Evolutionary conservation across 2,329 filamentous ascomycete species (phyloP), one percentile per base, ranked within the genome.

Genomic region (Xylariaceae sp.): DNA sequence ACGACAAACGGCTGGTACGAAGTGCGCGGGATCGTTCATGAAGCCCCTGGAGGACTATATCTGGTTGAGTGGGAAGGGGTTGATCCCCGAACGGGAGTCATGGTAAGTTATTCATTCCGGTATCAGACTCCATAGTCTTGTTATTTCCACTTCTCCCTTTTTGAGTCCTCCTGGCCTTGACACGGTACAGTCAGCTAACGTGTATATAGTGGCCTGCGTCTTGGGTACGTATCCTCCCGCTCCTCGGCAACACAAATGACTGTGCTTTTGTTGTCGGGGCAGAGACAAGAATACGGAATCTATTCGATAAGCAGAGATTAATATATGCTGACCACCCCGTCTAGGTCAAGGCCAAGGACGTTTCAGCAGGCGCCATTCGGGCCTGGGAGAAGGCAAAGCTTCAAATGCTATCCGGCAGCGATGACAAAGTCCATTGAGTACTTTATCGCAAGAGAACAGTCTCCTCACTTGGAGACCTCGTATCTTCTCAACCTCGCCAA

Each of bases 1-100:
- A 32, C 40, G 0, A 53, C 54, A 13, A 56, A 56, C 12, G 63
- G 62, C 21, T 67, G 64, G 64, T 56, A 67, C 32, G 19, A 46
- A 4, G 51, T 68, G 6, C 55, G 53, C 15, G 49, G 57, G 10
- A 66, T 68, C 37, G 41, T 63, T 18, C 50, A 52, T 12, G 61
- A 67, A 46, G 50, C 37, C 4, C 47, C 53, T 22, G 34, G 49
- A 5, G 55, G 37, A 9, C 36, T 55, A 8, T 68, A 66, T 52
- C 54, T 68, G 5, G 61, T 68, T 1, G 65, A 67, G 43, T 68
- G 66, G 66, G 62, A 66, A 29, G 65, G 65, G 5, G 16, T 16
- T 9, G 58, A 67, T 32, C 61, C 64, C 12, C 57, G 54, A 3
- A 64, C 65, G 2, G 65, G 65, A 7, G 21, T 49, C 4, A 49